Conservation (phyloP, 441 rosid genomes). For the Erodium moschatum region DNA sequence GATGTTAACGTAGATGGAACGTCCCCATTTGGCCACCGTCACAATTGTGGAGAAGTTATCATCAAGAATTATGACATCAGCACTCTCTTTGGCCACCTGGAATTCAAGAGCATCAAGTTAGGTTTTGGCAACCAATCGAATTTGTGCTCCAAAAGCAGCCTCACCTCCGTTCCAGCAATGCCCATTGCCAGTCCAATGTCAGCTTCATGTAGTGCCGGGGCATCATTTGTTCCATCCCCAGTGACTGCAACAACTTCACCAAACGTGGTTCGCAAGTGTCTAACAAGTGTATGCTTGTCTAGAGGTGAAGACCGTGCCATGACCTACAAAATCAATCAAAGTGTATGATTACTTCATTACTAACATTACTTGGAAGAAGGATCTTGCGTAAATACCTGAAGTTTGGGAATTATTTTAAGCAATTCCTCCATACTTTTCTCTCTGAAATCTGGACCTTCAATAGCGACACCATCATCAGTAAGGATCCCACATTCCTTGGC, state of each 20-base stretch:
- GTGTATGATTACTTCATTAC: neutral
- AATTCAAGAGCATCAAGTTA: neutral
- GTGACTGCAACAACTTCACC: constrained; percentile 7
- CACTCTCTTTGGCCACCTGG: constrained; percentile 10
- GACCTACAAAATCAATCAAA: neutral
- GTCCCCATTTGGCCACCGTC: constrained; percentile 8
- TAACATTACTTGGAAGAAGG: neutral
- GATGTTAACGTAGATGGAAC: neutral
- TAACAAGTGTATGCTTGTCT: constrained; percentile 5
- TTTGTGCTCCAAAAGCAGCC: neutral
- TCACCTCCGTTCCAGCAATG: constrained; percentile 8
- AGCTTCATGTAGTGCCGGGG: constrained; percentile 4
- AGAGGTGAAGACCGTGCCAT: constrained; percentile 5
- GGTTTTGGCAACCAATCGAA: neutral
- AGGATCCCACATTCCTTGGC: constrained; percentile 7
- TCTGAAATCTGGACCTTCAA: constrained; percentile 8
- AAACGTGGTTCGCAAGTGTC: neutral
- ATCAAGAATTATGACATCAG: constrained; percentile 8
- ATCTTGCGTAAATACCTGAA: neutral
- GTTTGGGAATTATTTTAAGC: constrained; percentile 3
- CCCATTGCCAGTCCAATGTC: constrained; percentile 9
- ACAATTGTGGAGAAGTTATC: constrained; percentile 6
- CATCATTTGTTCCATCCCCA: constrained; percentile 8
- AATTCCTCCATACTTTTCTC: neutral
- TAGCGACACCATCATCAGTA: constrained; percentile 1